Base-by-base conservation (phyloP, 2,329 filamentous ascomycete genomes). In the Fusarium robinianum region DNA sequence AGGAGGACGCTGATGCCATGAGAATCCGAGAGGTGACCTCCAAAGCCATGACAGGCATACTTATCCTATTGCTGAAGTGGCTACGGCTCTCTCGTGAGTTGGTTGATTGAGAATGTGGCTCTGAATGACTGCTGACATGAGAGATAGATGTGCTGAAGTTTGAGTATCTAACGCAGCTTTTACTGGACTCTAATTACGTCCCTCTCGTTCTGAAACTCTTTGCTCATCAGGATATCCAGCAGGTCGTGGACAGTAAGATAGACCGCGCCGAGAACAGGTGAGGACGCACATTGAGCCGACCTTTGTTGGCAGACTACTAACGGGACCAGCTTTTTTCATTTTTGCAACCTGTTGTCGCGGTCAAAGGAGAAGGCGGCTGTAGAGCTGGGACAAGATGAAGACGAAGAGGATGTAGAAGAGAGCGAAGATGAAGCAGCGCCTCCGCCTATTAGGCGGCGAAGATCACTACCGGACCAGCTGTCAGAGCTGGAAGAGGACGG, bases 181-280 rank as follows among this genome's bases (percentile, higher is more conserved):
- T 99, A 8, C 78, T 99, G 18, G 94, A 99, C 68, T 94, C 90
- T 4, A 97, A 96, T 66, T 99, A 96, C 66, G 78, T 99, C 6
- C 92, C 92, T 1, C 75, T 99, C 19, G 87, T 96, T 16, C 73
- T 99, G 21, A 97, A 97, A 71, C 81, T 96, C 34, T 91, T 96
- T 66, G 90, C 92, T 35, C 85, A 96, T 63, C 91, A 96, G 67
- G 95, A 99, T 53, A 84, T 96, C 23, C 92, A 96, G 57, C 87
- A 90, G 62, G 82, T 91, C 4, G 87, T 96, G 21, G 90, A 95
- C 57, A 90, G 87, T 69, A 87, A 84, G 63, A 87, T 87, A 46
- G 91, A 96, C 63, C 81, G 88, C 23, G 78, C 88, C 36, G 89
- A 95, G 55, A 78, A 90, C 39, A 89, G 88, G 87, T 90, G 71